Conservation (phyloP, 73 alveolate species). For the Paramecium caudatum region DNA sequence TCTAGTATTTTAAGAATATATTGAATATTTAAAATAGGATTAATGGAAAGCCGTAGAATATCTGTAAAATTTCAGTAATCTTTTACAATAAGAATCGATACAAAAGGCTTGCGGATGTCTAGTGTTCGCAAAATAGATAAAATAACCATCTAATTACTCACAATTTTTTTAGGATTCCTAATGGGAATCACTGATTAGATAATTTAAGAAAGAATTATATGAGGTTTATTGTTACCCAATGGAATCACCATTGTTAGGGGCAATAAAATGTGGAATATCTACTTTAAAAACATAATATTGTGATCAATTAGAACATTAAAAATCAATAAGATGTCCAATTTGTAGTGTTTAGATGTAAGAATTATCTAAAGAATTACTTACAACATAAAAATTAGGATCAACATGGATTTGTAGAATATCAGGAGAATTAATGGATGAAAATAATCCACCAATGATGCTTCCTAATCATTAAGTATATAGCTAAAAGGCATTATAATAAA, state of each 20-base stretch:
- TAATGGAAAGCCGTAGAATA: neutral
- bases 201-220: conserved; percentile 22
- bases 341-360: conserved; percentile 27
- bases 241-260: neutral
- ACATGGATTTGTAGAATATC: conserved; percentile 40
- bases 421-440: conserved; percentile 63
- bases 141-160: neutral
- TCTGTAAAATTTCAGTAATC: neutral
- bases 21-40: conserved; percentile 32
- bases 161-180: neutral
- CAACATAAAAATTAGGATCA: conserved; percentile 56
- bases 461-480: conserved; percentile 57
- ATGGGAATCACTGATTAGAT: neutral
- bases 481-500: neutral
- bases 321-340: conserved; percentile 38
- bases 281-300: conserved; percentile 45
- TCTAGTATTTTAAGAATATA: conserved; percentile 10
- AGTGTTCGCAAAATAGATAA: neutral
- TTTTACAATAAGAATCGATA: neutral
- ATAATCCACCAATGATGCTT: conserved; percentile 55
- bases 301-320: neutral
- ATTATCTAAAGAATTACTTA: conserved; percentile 14
- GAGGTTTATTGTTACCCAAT: neutral
- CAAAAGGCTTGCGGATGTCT: conserved; percentile 40
- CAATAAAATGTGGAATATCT: conserved; percentile 41